Evolutionary conservation across 2,329 filamentous ascomycete genomes (phyloP), one percentile per base, ranked within the genome.

Genomic region (Fusarium tricinctum): DNA sequence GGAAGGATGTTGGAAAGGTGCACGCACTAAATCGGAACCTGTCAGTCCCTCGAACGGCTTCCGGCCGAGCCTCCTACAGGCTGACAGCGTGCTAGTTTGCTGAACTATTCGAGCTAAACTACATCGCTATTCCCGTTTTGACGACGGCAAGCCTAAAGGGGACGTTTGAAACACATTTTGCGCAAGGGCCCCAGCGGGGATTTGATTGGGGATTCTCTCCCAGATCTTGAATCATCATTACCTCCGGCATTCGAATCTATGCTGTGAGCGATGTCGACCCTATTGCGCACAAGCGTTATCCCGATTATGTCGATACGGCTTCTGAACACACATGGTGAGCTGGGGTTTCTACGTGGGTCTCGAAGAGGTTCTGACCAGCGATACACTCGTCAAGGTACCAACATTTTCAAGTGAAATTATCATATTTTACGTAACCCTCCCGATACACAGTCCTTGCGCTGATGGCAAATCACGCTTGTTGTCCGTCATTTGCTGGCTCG

Each of bases 121-220:
- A 23, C 40, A 48, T n/a, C 43, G 20, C 72, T 69, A 71, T 54
- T 54, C 68, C 70, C 30, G 44, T 69, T 73, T 67, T 14, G 60
- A 69, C 20, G 33, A 33, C 20, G 22, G 54, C 42, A 69, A 47
- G 33, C 70, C 60, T 49, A 70, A 70, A 72, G 46, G 48, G 60
- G 68, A 62, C 62, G 62, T 40, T 60, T 74, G 72, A 74, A 74
- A 74, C 70, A 71, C 48, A 33, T 19, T 22, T 30, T 26, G 19
- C 53, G 51, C 72, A 72, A 57, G 72, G 71, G 22, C 39, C 72
- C 66, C 50, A 47, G 63, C 30, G 60, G 49, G 20, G 17, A 53
- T 70, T 66, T 73, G 53, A 70, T 72, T 73, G 56, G 66, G 30
- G 53, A 58, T 73, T 68, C 58, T 65, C 67, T 65, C 49, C 54